Evolutionary conservation across 202 grass and related monocot genomes (phyloP), one percentile per base, ranked within the genome.

Genomic region (Bolboschoenoplectus hybrid): DNA sequence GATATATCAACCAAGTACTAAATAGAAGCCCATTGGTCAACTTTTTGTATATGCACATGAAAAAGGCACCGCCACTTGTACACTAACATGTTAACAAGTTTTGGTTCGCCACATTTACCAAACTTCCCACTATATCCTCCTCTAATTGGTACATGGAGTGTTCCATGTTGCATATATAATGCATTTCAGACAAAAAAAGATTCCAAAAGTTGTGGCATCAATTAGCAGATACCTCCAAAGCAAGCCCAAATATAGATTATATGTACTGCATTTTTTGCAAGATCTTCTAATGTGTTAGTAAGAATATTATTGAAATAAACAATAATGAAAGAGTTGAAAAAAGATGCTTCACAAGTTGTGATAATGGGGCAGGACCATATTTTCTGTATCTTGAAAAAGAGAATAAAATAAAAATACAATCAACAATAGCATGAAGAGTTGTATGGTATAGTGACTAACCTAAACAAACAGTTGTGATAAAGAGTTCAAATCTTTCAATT

Each of bases 81-180:
- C 46, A 58, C 44, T 52, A 63, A 49, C 63, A 82, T 4, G 44
- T 53, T 83, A 67, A 66, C 61, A 72, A 69, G 65, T 58, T 71
- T 57, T 84, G 64, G 67, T 84, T 84, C 65, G 65, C 82, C 82
- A 72, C 82, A 84, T 84, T 55, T 84, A 84, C 82, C 82, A 71
- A 84, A 84, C 82, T 55, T 53, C 66, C 66, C 82, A 58, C 82
- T 72, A 19, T 55, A 19, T 72, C 35, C 47, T 69, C 34, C 17
- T 69, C 50, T 51, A 51, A 83, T 84, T 70, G 82, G 65, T 60
- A 57, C 82, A 12, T 52, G 82, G 43, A 84, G 56, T 71, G n/a
- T 57, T 63, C 32, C 34, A 67, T 71, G n/a, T 71, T 63, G 47
- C 47, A 67, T 71, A 26, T 26, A 26, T 26, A 26, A 26, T 6